phyloP scores from a whole-genome alignment of 2,329 filamentous ascomycete species.

The Pseudopyrenochaeta lycopersici region DNA sequence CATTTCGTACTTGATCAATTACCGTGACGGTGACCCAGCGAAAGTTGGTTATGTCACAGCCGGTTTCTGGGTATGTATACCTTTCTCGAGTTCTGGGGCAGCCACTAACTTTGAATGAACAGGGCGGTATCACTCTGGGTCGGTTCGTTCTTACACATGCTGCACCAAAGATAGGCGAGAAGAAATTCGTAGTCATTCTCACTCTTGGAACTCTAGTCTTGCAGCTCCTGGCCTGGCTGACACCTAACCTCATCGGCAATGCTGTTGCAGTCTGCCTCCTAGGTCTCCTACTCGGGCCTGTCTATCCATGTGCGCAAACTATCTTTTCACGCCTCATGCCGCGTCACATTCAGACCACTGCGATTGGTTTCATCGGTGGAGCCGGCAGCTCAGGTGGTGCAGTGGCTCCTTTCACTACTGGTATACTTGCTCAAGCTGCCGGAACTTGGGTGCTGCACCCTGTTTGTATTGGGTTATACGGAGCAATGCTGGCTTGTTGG shows the following conservation, averaged over 20 bases:
- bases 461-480: constrained; percentile 72
- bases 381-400: constrained; percentile 76
- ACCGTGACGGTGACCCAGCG: constrained; percentile 73
- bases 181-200: constrained; percentile 70
- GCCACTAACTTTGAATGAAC: constrained; percentile 42
- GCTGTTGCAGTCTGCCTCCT: constrained; percentile 66
- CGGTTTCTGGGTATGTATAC: constrained; percentile 66
- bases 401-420: constrained; percentile 71
- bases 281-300: constrained; percentile 78
- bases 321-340: constrained; percentile 70
- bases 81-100: not conserved
- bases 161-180: constrained; percentile 75
- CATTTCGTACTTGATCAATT: constrained; percentile 81
- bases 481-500: constrained; percentile 73
- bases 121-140: constrained; percentile 78
- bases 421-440: constrained; percentile 67
- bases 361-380: constrained; percentile 73
- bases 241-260: constrained; percentile 71
- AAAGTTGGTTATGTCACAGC: constrained; percentile 82
- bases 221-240: constrained; percentile 79
- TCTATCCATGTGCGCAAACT: constrained; percentile 77
- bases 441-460: constrained; percentile 72
- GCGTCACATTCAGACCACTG: constrained; percentile 67
- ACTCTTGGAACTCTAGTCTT: constrained; percentile 70
- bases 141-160: constrained; percentile 75